phyloP scores from a whole-genome alignment of 1,139 yeast species.

The Yamadazyma spencermartinsiae region DNA sequence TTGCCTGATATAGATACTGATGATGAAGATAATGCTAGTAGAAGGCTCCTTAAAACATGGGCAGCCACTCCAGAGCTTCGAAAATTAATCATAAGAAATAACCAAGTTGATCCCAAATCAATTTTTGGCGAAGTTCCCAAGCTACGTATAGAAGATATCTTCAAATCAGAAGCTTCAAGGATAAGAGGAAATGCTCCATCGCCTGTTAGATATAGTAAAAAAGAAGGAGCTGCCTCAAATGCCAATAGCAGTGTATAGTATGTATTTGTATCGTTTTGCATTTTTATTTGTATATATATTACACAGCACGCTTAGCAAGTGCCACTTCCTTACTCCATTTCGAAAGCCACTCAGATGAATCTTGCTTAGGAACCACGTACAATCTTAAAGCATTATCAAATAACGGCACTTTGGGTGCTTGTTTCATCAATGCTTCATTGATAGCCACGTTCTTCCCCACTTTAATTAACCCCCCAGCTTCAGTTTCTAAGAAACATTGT shows the following conservation, averaged over 20 bases:
- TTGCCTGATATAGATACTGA: constrained; percentile 54
- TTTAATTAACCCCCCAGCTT: constrained; percentile 79
- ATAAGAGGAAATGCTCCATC: constrained; percentile 57
- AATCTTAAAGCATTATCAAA: constrained; percentile 75
- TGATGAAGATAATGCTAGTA: constrained; percentile 55
- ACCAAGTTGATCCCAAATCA: constrained; percentile 62
- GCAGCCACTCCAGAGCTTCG: constrained; percentile 67
- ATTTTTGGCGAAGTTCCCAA: constrained; percentile 81
- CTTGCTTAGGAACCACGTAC: constrained; percentile 76
- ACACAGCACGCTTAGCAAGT: constrained; percentile 35
- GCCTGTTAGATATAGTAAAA: constrained; percentile 41
- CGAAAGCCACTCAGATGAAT: constrained; percentile 63
- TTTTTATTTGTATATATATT: constrained; percentile 33
- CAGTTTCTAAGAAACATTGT: constrained; percentile 80
- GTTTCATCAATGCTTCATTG: constrained; percentile 61
- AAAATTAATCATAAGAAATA: constrained; percentile 55
- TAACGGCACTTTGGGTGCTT: constrained; percentile 68
- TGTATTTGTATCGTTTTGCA: constrained; percentile 19
- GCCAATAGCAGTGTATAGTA: not conserved
- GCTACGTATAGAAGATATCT: constrained; percentile 67
- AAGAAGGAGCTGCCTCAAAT: not conserved
- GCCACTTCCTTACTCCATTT: constrained; percentile 70
- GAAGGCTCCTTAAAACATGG: constrained; percentile 61
- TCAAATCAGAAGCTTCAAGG: constrained; percentile 49
- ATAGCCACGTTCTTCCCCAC: constrained; percentile 77